Evolutionary conservation across 371 early-diverging fungal genomes (phyloP), one percentile per base, ranked within the genome.

Genomic region (Chytridium lagenaria): DNA sequence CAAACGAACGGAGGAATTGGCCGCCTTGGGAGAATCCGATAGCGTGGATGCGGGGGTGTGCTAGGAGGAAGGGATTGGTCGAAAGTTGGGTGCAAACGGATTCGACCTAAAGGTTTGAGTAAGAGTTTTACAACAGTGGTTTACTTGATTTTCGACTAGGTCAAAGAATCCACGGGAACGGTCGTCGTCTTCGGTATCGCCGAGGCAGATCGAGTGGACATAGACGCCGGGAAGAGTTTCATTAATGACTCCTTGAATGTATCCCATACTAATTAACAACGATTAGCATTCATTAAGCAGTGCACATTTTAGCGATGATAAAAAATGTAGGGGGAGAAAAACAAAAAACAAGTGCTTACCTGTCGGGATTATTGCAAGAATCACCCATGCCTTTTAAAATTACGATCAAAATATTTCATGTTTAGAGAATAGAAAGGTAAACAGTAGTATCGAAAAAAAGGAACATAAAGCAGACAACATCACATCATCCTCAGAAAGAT

Each of bases 11-110:
- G 38, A 82, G 59, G 59, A 92, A 91, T 67, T 88, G 83, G 1
- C 92, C 92, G 49, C 91, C 92, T 75, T 97, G 98, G 2, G 96
- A 95, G 81, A 98, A 95, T n/a, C 98, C 98, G 65, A 98, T 83
- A 31, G 93, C 92, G 79, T 97, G 92, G 80, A 94, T 95, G 0
- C 95, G 95, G 59, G 82, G 68, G 28, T 76, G 31, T 15, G 96
- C 87, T 63, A 89, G 86, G 2, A 70, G 71, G 36, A 68, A 70
- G 3, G 57, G 61, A 1, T 57, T 52, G 19, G 7, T 44, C 12
- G 44, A 7, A 22, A 86, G 68, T 16, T 76, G 30, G 30, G 61
- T 68, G 71, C 86, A 86, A 2, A 78, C 83, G 50, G 78, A 50
- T 2, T 78, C 77, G 50, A 85, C 65, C 76, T 84, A 50, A 49